A percentile compares a stretch with the other conserved stretches of the same genome.
These are phyloP conservation scores for Micractinium sp. DNA, from an alignment of 139 green algal genomes.

Conservation along the genomic window DNA sequence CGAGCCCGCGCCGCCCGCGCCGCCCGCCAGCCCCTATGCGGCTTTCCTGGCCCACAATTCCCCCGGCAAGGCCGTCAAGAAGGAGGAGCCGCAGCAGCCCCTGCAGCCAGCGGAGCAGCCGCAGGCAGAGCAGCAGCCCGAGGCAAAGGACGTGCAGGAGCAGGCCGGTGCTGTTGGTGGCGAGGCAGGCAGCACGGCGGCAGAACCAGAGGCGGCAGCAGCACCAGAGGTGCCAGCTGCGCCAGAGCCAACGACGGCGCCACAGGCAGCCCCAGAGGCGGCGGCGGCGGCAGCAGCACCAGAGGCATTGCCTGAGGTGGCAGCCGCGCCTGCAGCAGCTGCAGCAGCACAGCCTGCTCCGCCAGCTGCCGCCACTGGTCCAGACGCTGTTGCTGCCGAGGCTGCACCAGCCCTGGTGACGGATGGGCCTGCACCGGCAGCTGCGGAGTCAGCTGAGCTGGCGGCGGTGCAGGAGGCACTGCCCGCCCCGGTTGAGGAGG, in stretches of 20 bases:
- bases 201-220: not conserved
- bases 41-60: not conserved
- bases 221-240: not conserved
- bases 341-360: not conserved
- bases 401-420: not conserved
- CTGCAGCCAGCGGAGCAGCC: not conserved
- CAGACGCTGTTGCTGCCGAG: no score
- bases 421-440: not conserved
- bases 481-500: not conserved
- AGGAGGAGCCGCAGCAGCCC: not conserved
- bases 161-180: not conserved
- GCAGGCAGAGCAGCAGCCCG: not conserved
- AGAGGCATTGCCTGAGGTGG: not conserved
- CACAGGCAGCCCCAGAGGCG: not conserved
- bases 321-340: not conserved
- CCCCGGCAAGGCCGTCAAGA: not conserved
- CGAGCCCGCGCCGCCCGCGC: no score
- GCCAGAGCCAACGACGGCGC: not conserved
- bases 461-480: not conserved
- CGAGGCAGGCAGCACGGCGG: no score
- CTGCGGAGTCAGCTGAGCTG: not conserved
- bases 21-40: not conserved
- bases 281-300: not conserved
- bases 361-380: not conserved
- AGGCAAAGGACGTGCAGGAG: not conserved